phyloP scores from a whole-genome alignment of 441 rosid genomes.

The Erysimum cheiri region DNA sequence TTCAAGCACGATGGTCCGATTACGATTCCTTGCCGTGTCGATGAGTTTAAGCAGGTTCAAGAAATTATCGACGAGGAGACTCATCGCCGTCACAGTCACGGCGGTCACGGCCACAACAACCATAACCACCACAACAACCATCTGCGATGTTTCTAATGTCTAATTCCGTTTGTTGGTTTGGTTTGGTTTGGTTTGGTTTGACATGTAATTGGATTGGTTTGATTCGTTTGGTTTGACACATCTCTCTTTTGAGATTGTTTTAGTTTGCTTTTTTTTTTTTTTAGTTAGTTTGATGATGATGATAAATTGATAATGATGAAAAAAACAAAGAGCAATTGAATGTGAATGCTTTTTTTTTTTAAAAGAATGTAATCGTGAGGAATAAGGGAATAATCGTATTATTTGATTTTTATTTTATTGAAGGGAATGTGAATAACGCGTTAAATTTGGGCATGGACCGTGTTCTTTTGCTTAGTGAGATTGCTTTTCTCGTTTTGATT shows the following conservation, averaged over 20 bases:
- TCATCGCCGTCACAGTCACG: constrained; percentile 39
- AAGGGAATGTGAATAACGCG: constrained; percentile 39
- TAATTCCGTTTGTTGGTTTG: constrained; percentile 24
- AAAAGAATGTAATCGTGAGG: constrained; percentile 35
- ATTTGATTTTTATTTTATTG: constrained; percentile 18
- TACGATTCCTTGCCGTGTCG: constrained; percentile 87
- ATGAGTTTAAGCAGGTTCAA: constrained; percentile 77
- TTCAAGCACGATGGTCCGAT: constrained; percentile 88
- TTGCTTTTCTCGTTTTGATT: constrained; percentile 35
- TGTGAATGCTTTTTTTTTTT: constrained; percentile 22
- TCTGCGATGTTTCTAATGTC: constrained; percentile 57
- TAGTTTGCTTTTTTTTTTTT: constrained; percentile 31
- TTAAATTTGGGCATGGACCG: constrained; percentile 18
- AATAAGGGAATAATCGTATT: constrained; percentile 27
- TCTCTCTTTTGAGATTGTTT: constrained; percentile 31
- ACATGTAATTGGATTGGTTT: constrained; percentile 20
- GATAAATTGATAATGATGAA: constrained; percentile 36
- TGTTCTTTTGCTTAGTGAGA: constrained; percentile 30
- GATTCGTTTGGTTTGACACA: constrained; percentile 30
- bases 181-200: constrained; percentile 36
- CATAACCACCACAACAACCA: constrained; percentile 38
- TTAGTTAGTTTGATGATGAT: constrained; percentile 36
- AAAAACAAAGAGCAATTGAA: constrained; percentile 25
- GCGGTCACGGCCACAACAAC: constrained; percentile 23
- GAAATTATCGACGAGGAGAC: constrained; percentile 68